These are phyloP conservation scores for Saccharomyces hybrid DNA, from an alignment of 1,139 yeast species.

Conservation along the genomic window DNA sequence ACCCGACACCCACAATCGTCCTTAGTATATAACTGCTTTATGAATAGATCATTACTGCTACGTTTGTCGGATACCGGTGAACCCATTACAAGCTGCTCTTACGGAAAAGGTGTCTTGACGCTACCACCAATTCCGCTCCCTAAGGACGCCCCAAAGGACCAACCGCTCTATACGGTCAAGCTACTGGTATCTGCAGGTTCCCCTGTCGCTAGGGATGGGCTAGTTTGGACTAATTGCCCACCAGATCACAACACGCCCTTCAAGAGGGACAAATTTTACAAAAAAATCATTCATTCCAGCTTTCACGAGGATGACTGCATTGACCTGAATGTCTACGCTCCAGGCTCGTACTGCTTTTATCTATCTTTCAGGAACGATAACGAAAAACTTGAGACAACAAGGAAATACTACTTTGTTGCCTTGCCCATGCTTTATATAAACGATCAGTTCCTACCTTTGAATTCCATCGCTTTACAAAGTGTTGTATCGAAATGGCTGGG, in stretches of 20 bases:
- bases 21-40: neutral
- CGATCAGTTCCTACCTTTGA: slow-evolving; percentile 55
- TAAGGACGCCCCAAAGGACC: slow-evolving; percentile 34
- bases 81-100: slow-evolving; percentile 39
- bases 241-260: slow-evolving; percentile 38
- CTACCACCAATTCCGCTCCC: slow-evolving; percentile 54
- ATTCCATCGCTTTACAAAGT: slow-evolving; percentile 77
- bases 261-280: slow-evolving; percentile 48
- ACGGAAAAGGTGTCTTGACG: slow-evolving; percentile 53
- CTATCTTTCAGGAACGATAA: slow-evolving; percentile 41
- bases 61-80: slow-evolving; percentile 49
- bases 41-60: slow-evolving; percentile 36
- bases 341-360: slow-evolving; percentile 76
- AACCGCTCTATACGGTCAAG: slow-evolving; percentile 47
- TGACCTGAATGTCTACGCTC: slow-evolving; percentile 53
- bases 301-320: slow-evolving; percentile 56
- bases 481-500: slow-evolving; percentile 93
- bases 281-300: slow-evolving; percentile 40
- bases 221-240: slow-evolving; percentile 72
- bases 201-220: slow-evolving; percentile 60
- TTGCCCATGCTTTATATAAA: slow-evolving; percentile 66
- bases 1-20: neutral
- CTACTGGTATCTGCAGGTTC: slow-evolving; percentile 71
- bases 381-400: slow-evolving; percentile 39
- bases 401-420: slow-evolving; percentile 66